A percentile compares a stretch with the other conserved stretches of the same genome.
These are phyloP conservation scores for Zalerion maritima DNA, from an alignment of 495 filamentous ascomycete genomes.

Conservation along the genomic window DNA sequence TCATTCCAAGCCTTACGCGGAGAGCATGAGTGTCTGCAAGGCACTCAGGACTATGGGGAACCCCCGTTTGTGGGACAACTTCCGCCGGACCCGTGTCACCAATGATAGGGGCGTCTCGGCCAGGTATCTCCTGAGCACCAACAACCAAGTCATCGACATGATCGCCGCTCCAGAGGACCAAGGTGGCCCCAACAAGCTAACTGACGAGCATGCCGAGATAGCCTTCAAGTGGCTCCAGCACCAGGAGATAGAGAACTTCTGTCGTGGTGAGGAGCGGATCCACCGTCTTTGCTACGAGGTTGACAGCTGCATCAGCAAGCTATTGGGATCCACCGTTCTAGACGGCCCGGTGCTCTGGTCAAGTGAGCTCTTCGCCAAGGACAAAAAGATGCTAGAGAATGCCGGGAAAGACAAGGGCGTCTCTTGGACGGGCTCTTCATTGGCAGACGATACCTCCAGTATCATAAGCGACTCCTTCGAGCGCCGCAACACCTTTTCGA, in stretches of 20 bases:
- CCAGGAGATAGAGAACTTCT: slow-evolving; percentile 81
- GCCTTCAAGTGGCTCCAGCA: slow-evolving; percentile 73
- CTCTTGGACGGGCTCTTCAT: slow-evolving; percentile 31
- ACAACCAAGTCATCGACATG: slow-evolving; percentile 75
- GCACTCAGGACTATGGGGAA: slow-evolving; percentile 88
- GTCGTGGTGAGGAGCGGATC: slow-evolving; percentile 87
- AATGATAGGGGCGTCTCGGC: slow-evolving; percentile 43
- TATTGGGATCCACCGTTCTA: slow-evolving; percentile 73
- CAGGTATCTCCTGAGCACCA: slow-evolving; percentile 65
- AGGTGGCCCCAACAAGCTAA: slow-evolving; percentile 84
- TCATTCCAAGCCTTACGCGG: slow-evolving; percentile 80
- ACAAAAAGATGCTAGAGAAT: slow-evolving; percentile 62
- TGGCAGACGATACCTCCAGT: slow-evolving; percentile 35
- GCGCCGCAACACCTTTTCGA: slow-evolving; percentile 21
- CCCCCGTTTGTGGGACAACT: slow-evolving; percentile 34
- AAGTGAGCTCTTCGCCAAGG: slow-evolving; percentile 71
- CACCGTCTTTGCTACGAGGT: slow-evolving; percentile 90
- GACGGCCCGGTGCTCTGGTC: slow-evolving; percentile 88
- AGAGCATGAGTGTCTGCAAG: slow-evolving; percentile 70
- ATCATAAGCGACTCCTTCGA: slow-evolving; percentile 39
- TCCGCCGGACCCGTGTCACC: slow-evolving; percentile 40
- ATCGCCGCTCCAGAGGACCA: slow-evolving; percentile 72
- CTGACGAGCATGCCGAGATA: slow-evolving; percentile 87
- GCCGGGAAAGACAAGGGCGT: slow-evolving; percentile 26
- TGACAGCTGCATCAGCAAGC: slow-evolving; percentile 69